Evolutionary conservation across 148 eudicot species (phyloP), one percentile per base, ranked within the genome.

Genomic region (Agrostemma githago): DNA sequence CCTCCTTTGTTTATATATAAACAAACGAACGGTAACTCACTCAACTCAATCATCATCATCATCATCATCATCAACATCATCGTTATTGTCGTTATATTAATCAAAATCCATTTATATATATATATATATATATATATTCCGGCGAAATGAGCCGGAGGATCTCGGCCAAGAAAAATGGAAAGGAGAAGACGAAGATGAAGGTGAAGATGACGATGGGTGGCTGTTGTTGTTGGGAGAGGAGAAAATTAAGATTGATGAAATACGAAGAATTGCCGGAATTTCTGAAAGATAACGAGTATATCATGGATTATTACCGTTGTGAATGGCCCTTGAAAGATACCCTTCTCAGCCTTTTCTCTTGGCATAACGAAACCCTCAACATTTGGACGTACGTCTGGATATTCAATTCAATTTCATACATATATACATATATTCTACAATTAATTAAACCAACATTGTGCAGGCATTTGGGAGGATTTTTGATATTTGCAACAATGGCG

Each of bases 311-410:
- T 86, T 94, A 94, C 73, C 80, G 98, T 21, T 91, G 93, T 16
- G 96, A 94, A 75, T 94, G 98, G 98, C 87, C 98, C n/a, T 79
- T 91, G 82, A 94, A 89, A 71, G 91, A 91, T 26, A 84, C 89
- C 34, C 38, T 87, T 58, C 75, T 84, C 15, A 91, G 97, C 85
- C 78, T 88, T 39, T 94, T 94, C 85, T 72, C 83, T 9, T 86
- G 86, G 93, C 98, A 94, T 79, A 94, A 94, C 75, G 98, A 94
- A 77, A 89, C 97, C 60, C 88, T 94, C 56, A 94, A 94, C 46
- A 81, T 94, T 51, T 93, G 97, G 97, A 93, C 98, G 98, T 92
- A 59, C 84, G 90, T 84, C 9, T n/a, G n/a, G n/a, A n/a, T n/a
- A n/a, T 6, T 16, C 8, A 17, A n/a, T n/a, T 60, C 26, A 17